These are phyloP conservation scores for Thinopyrum obtusiflorum DNA, from an alignment of 202 grass and related monocot species.

Conservation along the genomic window DNA sequence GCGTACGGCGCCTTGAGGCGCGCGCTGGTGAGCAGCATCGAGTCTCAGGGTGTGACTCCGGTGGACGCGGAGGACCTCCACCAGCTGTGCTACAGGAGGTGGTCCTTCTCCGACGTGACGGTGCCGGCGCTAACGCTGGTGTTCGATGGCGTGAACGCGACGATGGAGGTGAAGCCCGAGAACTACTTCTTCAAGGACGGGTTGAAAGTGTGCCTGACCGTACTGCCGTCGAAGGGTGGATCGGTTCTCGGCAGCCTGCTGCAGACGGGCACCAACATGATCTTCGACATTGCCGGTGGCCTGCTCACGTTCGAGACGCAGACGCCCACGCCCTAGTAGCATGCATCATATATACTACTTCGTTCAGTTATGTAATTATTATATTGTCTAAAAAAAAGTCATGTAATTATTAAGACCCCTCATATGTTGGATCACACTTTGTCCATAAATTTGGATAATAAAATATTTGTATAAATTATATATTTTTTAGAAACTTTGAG, in stretches of 20 bases:
- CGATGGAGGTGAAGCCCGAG: neutral
- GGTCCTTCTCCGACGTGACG: neutral
- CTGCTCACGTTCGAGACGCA: neutral
- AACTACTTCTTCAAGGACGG: neutral
- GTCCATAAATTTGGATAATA: neutral
- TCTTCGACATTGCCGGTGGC: neutral
- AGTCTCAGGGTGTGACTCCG: neutral
- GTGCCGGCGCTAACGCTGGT: neutral
- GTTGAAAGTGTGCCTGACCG: neutral
- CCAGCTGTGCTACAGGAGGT: constrained; percentile 27
- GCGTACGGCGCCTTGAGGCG: neutral
- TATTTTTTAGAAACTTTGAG: too few species aligned
- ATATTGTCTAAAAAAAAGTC: too few species aligned
- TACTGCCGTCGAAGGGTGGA: constrained; percentile 1
- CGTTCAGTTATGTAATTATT: too few species aligned
- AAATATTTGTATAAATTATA: neutral
- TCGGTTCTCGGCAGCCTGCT: constrained; percentile 19
- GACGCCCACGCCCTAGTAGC: neutral
- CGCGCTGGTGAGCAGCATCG: neutral
- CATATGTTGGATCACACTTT: neutral
- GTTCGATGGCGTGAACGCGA: neutral
- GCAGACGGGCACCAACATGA: constrained; percentile 14
- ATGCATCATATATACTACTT: neutral
- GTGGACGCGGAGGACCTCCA: neutral
- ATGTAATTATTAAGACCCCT: neutral